These are phyloP conservation scores for Lactarius vividus DNA, from an alignment of 768 basidiomycete species.

Conservation along the genomic window DNA sequence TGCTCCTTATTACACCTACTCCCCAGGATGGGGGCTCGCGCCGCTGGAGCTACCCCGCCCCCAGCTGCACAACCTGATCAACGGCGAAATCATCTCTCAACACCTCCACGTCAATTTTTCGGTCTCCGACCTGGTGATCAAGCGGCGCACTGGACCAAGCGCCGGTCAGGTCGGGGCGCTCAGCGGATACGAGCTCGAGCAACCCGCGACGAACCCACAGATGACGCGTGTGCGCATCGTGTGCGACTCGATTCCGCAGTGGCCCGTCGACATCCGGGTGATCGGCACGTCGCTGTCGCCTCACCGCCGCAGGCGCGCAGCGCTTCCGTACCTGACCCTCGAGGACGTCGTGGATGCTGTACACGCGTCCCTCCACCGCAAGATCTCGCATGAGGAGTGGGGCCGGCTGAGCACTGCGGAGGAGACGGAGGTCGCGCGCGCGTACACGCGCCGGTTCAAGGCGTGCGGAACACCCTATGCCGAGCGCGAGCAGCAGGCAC, in stretches of 20 bases:
- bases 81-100: slow-evolving; percentile 21
- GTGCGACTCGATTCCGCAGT: slow-evolving; percentile 26
- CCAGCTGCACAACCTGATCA: slow-evolving; percentile 23
- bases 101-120: slow-evolving; percentile 20
- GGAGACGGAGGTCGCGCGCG: slow-evolving; percentile 28
- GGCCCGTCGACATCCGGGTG: slow-evolving; percentile 26
- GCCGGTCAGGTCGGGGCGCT: not conserved
- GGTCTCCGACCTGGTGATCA: slow-evolving; percentile 11
- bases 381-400: slow-evolving; percentile 29
- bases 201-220: slow-evolving; percentile 27
- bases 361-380: slow-evolving; percentile 24
- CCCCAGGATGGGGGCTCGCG: slow-evolving; percentile 7
- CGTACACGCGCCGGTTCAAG: slow-evolving; percentile 29
- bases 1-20: slow-evolving; percentile 20
- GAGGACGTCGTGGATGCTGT: slow-evolving; percentile 24
- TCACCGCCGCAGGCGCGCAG: slow-evolving; percentile 18
- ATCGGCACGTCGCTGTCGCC: slow-evolving; percentile 24
- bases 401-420: slow-evolving; percentile 15
- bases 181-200: slow-evolving; percentile 23
- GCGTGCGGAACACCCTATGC: slow-evolving; percentile 7
- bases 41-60: slow-evolving; percentile 24
- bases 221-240: slow-evolving; percentile 26
- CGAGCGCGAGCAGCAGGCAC: slow-evolving; percentile 20
- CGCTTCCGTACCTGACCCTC: slow-evolving; percentile 25
- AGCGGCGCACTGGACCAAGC: slow-evolving; percentile 8